Evolutionary conservation across 495 filamentous ascomycete genomes (phyloP), one percentile per base, ranked within the genome.

Genomic region (Podospora pseudoanserina): DNA sequence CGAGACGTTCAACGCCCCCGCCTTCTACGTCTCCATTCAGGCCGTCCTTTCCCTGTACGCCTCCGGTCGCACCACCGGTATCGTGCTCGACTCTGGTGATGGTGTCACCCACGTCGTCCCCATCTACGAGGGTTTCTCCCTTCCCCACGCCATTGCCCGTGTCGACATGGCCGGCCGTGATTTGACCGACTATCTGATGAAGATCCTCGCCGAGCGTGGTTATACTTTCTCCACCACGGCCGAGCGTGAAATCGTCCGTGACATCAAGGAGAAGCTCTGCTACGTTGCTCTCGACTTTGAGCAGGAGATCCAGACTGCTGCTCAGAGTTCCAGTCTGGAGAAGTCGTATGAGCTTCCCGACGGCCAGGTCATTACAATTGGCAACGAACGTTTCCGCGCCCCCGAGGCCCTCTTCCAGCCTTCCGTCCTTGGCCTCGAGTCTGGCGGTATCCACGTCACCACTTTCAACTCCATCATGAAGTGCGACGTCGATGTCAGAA

Each of bases 381-480:
- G 95, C 74, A 97, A 98, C 86, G 95, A 98, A 88, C 93, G 95
- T 79, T 99, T 99, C 92, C 94, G 95, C 83, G 94, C 94, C 80
- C 96, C 95, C 71, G 95, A 99, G 85, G 96, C 96, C 84, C 91
- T 99, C 71, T 99, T 99, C 92, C 93, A 97, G 87, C 95, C 95
- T 72, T 94, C 91, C 77, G 96, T 99, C 70, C 86, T 99, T 68
- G 95, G 95, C 88, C 94, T 97, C 72, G 95, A 99, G 84, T 91
- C 88, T 84, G 95, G 94, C 76, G 95, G 95, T 85, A 97, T 99
- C 85, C 95, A 99, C 85, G 96, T 97, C 80, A 98, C 95, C 79
- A 97, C 96, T 73, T 98, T 97, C 90, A 98, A 98, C 88, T 97
- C 96, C 72, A 98, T 99, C 89, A 98, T 97, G 91, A 97, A 98